phyloP scores from a whole-genome alignment of 805 yeast genomes.

The Wickerhamomyces pijperi region DNA sequence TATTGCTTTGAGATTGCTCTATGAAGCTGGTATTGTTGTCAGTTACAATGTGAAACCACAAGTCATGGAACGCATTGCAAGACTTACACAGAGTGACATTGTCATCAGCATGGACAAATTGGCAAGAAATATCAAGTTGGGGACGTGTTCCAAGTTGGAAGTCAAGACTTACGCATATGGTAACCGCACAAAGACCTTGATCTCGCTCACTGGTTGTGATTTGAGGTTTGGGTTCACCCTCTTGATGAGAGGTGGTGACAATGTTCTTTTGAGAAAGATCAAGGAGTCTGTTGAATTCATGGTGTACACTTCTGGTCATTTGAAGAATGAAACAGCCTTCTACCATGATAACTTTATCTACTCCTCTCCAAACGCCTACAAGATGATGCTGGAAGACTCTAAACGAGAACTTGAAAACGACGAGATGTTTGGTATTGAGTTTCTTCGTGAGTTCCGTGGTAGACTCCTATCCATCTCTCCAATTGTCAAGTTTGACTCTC shows the following conservation, averaged over 20 bases:
- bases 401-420: constrained; percentile 10
- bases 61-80: constrained; percentile 66
- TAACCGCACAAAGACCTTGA: constrained; percentile 52
- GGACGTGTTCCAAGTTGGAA: constrained; percentile 63
- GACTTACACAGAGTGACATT: constrained; percentile 76
- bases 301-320: constrained; percentile 67
- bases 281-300: constrained; percentile 75
- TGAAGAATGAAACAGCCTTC: constrained; percentile 67
- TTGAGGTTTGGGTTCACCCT: constrained; percentile 71
- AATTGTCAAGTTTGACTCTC: constrained; percentile 62
- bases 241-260: constrained; percentile 71
- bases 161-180: constrained; percentile 54
- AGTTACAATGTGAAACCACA: constrained; percentile 72
- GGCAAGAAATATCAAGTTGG: constrained; percentile 61
- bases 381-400: constrained; percentile 10
- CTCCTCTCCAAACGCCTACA: constrained; percentile 28
- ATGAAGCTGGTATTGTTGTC: constrained; percentile 70
- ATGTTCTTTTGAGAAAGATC: constrained; percentile 47
- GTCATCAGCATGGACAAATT: constrained; percentile 79
- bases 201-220: constrained; percentile 73
- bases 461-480: constrained; percentile 77
- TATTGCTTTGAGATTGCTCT: constrained; percentile 59
- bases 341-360: constrained; percentile 60
- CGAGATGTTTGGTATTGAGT: constrained; percentile 25
- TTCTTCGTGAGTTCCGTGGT: constrained; percentile 28